Conservation (phyloP, 129 eudicot genomes). For the Pittosporum tobira region DNA sequence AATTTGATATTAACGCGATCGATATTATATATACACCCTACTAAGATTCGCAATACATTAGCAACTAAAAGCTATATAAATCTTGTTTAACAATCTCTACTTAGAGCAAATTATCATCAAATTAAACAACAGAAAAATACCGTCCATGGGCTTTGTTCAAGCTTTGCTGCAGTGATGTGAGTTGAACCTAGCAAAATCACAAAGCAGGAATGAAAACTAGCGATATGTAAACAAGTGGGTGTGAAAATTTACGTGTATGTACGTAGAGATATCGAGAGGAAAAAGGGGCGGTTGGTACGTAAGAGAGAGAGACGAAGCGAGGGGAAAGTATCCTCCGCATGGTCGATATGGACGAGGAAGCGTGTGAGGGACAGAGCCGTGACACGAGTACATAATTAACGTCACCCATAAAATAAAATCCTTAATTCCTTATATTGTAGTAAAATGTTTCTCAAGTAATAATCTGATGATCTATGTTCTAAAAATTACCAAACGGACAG, state of each 20-base stretch:
- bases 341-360: too few species aligned
- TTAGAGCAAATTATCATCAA: not conserved
- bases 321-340: slow-evolving; percentile 17
- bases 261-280: slow-evolving; percentile 4
- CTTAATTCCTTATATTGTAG: too few species aligned
- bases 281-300: slow-evolving; percentile 13
- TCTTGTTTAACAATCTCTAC: not conserved
- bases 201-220: not conserved
- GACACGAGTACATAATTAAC: too few species aligned
- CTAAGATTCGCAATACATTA: not conserved
- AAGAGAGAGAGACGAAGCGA: slow-evolving; percentile 26
- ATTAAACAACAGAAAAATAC: slow-evolving; percentile 12
- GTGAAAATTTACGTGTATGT: not conserved
- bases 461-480: too few species aligned
- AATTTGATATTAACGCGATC: not conserved
- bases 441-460: too few species aligned
- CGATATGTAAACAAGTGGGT: not conserved
- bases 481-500: too few species aligned
- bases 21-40: not conserved
- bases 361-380: too few species aligned
- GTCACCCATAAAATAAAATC: too few species aligned
- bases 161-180: slow-evolving; percentile 17
- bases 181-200: slow-evolving; percentile 26
- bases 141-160: slow-evolving; percentile 28
- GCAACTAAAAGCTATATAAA: not conserved